Percentiles rank a stretch among this genome's conserved stretches.
phyloP scores from a whole-genome alignment of 768 basidiomycete species.

The Hydnomerulius pinastri region DNA sequence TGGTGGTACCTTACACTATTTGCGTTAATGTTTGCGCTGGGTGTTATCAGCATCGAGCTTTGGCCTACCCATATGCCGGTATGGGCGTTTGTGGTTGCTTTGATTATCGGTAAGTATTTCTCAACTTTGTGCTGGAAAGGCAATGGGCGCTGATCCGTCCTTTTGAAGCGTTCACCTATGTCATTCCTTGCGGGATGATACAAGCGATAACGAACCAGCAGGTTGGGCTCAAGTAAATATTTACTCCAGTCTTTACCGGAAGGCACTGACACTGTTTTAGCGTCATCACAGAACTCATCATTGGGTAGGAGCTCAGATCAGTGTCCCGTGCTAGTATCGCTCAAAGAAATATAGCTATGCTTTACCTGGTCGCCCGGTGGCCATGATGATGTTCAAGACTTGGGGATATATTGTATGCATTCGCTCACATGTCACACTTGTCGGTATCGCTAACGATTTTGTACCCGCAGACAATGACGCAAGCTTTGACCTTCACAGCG shows the following conservation, averaged over 20 bases:
- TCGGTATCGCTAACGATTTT: neutral
- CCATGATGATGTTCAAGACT: slow-evolving; percentile 88
- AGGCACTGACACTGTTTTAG: slow-evolving; percentile 20
- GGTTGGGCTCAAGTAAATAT: slow-evolving; percentile 57
- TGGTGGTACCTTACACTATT: slow-evolving; percentile 85
- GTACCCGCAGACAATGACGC: slow-evolving; percentile 28
- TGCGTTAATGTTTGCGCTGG: slow-evolving; percentile 67
- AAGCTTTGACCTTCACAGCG: slow-evolving; percentile 64
- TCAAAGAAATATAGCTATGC: slow-evolving; percentile 44
- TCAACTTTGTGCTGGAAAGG: neutral
- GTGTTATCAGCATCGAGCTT: slow-evolving; percentile 67
- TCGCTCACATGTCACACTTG: slow-evolving; percentile 15
- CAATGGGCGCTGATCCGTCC: neutral
- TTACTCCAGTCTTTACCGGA: neutral
- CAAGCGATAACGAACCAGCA: slow-evolving; percentile 81
- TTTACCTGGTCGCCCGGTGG: slow-evolving; percentile 74
- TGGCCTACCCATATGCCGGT: slow-evolving; percentile 77
- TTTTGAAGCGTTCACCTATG: slow-evolving; percentile 41
- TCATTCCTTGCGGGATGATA: slow-evolving; percentile 59
- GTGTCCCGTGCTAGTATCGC: neutral
- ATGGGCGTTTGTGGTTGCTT: slow-evolving; percentile 65
- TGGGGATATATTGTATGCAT: slow-evolving; percentile 64
- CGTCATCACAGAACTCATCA: slow-evolving; percentile 80
- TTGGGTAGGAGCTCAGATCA: slow-evolving; percentile 43
- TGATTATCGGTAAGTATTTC: slow-evolving; percentile 46